Conservation (phyloP, 1,284 basidiomycete genomes). For the Mycena citricolor region DNA sequence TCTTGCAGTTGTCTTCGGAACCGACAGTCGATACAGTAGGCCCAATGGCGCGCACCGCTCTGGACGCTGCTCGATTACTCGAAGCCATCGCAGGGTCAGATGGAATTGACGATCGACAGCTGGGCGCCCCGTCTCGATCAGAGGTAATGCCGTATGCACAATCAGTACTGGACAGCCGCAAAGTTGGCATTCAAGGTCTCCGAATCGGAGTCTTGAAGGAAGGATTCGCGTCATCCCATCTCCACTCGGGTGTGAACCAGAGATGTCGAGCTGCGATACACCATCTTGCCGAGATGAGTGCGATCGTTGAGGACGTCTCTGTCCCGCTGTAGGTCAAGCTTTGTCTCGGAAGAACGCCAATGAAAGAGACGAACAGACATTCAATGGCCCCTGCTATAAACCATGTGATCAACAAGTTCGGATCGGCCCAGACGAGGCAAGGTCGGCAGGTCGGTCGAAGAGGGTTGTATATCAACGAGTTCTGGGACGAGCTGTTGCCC, state of each 20-base stretch:
- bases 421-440: constrained; percentile 22
- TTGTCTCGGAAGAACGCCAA: constrained; percentile 15
- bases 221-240: constrained; percentile 34
- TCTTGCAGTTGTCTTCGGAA: constrained; percentile 34
- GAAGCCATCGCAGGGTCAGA: constrained; percentile 47
- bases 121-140: constrained; percentile 40
- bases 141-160: constrained; percentile 40
- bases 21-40: constrained; percentile 40
- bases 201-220: constrained; percentile 44
- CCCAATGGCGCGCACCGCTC: constrained; percentile 40
- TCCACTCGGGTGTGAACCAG: constrained; percentile 34
- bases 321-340: constrained; percentile 32
- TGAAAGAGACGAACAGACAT: constrained; percentile 17
- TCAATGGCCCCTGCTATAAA: constrained; percentile 23
- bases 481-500: constrained; percentile 36
- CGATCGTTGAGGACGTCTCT: constrained; percentile 39
- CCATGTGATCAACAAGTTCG: constrained; percentile 27
- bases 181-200: constrained; percentile 32
- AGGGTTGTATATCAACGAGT: constrained; percentile 41
- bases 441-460: constrained; percentile 33
- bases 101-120: constrained; percentile 45
- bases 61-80: constrained; percentile 43
- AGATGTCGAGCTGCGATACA: constrained; percentile 34
- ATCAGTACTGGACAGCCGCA: constrained; percentile 14
- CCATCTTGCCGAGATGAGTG: constrained; percentile 38